Base-by-base conservation (phyloP, 768 basidiomycete species). In the Pulveroboletus frians region DNA sequence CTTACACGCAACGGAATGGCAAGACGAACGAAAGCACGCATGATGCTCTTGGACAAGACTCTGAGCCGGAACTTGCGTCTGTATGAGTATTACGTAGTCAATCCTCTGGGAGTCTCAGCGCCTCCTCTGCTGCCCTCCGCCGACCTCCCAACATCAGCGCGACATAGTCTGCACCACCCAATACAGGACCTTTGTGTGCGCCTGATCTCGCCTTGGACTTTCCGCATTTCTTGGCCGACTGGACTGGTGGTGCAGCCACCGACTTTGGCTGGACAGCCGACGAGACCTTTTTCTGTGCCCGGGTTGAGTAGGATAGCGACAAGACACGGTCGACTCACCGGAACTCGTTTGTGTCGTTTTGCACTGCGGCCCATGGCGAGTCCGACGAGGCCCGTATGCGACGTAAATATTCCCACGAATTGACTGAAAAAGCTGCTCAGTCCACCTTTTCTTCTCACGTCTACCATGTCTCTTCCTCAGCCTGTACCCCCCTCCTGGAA, bases 401-500 rank as follows among this genome's bases (percentile, higher is more conserved):
- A 30, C 10, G 20, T 18, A 39, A 46, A 47, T 37, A 37, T 67
- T 69, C 68, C 58, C 66, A 68, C 66, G 66, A 58, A 56, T 56
- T 52, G 48, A 52, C 38, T 43, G 48, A 50, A 56, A 55, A 58
- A 45, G 15, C 17, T 1, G 3, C 2, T 15, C 2, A 1, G n/a
- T 21, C 38, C n/a, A 1, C 8, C 45, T 39, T 39, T 52, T 49
- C 44, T 49, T 40, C 47, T 49, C 54, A 46, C 58, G 47, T 50
- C 37, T 65, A 72, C 21, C 47, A 92, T 92, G 90, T 88, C 90
- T 69, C 78, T 92, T 62, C 90, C 93, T 69, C 93, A 95, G 65
- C 91, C 93, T 55, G 93, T 96, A 61, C 93, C 92, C 69, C 93
- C 92, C 50, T 92, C 90, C 65, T 96, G 92, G 92, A 94, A 94